These are phyloP conservation scores for Coniosporium tulheliwenetii DNA, from an alignment of 2,329 filamentous ascomycete genomes.

Conservation along the genomic window DNA sequence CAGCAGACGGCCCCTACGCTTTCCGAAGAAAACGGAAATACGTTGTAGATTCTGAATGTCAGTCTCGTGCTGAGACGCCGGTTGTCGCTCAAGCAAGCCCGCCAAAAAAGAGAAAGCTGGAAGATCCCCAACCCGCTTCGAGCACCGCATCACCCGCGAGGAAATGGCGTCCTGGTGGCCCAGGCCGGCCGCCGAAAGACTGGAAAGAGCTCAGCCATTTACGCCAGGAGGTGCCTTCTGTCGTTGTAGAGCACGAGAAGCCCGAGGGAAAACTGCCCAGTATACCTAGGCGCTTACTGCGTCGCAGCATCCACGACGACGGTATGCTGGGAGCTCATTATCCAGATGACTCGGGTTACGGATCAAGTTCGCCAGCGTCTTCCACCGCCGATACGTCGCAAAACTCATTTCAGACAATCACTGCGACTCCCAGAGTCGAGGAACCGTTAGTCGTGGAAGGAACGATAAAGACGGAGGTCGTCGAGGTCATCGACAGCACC, in stretches of 20 bases:
- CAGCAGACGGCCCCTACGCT: constrained; percentile 5
- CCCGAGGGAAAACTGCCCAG: no score
- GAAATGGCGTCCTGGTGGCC: no score
- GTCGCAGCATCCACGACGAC: no score
- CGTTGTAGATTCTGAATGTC: constrained; percentile 4
- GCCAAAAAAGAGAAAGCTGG: background rate
- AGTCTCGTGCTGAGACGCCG: background rate
- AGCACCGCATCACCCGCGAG: no score
- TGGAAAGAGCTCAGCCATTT: no score
- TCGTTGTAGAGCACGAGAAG: no score
- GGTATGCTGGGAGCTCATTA: no score
- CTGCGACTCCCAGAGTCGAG: constrained; percentile 5
- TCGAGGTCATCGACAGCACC: no score
- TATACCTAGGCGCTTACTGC: no score
- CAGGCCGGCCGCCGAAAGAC: no score
- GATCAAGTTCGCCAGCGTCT: constrained; percentile 3
- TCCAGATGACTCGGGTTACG: no score
- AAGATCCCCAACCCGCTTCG: background rate
- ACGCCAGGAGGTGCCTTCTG: no score
- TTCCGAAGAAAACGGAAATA: constrained; percentile 14
- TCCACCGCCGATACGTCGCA: constrained; percentile 2
- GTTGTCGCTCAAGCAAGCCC: background rate
- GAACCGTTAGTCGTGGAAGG: constrained; percentile 1
- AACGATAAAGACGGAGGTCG: background rate
- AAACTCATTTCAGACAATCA: constrained; percentile 2